Base-by-base conservation (phyloP, 176 grass and related monocot species). In the Musa troglodytarum region DNA sequence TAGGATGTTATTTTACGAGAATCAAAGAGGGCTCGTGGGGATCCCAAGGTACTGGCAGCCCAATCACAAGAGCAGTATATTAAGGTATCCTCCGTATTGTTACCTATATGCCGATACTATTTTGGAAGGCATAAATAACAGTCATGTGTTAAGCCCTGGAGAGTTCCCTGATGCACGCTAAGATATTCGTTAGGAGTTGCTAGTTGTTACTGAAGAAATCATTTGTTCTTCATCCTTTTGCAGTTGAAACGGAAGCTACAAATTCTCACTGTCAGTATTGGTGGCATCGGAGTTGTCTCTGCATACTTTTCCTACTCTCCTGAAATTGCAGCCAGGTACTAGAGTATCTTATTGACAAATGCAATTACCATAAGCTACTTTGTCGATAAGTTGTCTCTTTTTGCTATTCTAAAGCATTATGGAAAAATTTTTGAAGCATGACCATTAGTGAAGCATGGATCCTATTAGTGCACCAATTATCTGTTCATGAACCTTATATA, bases 291-390 rank as follows among this genome's bases (percentile, higher is more conserved):
- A 79, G 78, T 91, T 52, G 84, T 91, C 12, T 89, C 90, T 62
- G 95, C 95, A 73, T 99, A 99, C 79, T 67, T 99, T 79, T 91
- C 88, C 49, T 98, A 94, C 81, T 77, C 95, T 73, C 90, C 95
- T 74, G 95, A 99, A 83, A 87, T 91, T 86, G 86, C 95, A 79
- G 86, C 23, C 22, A 94, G 95, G 95, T 98, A 81, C 62, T 68
- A 8, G 16, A 70, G 49, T 50, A 50, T 70, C 17, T 65, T 25
- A 65, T 43, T 43, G 34, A 43, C 23, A 28, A 10, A 26, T 65
- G 19, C 68, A 70, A 70, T 69, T 17, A 70, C 3, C 13, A 70
- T 13, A 20, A 19, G 25, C 25, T n/a, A 50, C 34, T 70, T 25
- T 52, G 7, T 70, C 14, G 7, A 11, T 22, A 8, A n/a, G 51